Percentiles rank a stretch among this genome's conserved stretches.
These are phyloP conservation scores for Protomyces pachydermus DNA, from an alignment of 1,139 yeast genomes.

Conservation along the genomic window DNA sequence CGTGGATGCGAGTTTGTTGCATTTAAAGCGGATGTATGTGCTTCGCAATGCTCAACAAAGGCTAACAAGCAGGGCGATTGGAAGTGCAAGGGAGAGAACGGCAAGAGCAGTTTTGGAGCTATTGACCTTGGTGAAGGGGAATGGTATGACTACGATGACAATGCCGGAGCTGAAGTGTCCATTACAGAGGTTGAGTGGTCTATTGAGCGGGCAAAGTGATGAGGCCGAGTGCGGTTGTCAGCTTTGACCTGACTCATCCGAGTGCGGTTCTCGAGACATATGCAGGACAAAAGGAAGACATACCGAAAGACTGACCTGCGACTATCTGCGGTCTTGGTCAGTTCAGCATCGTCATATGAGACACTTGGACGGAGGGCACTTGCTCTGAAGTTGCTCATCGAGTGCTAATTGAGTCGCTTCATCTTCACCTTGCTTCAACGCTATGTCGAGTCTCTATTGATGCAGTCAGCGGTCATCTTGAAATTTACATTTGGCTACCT, in stretches of 20 bases:
- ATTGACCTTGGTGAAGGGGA: slow-evolving; percentile 75
- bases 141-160: slow-evolving; percentile 94
- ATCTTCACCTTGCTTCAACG: too few relatives aligned
- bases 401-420: too few relatives aligned
- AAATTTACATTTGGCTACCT: too few relatives aligned
- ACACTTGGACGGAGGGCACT: too few relatives aligned
- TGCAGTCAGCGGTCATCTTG: too few relatives aligned
- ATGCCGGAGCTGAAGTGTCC: slow-evolving; percentile 73
- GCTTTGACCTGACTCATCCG: background rate
- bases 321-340: too few relatives aligned
- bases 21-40: slow-evolving; percentile 52
- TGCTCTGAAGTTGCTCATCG: too few relatives aligned
- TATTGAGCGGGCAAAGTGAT: slow-evolving; percentile 36
- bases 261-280: background rate
- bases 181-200: slow-evolving; percentile 68
- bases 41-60: slow-evolving; percentile 12
- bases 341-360: too few relatives aligned
- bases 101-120: slow-evolving; percentile 48
- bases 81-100: slow-evolving; percentile 54
- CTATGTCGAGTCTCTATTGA: too few relatives aligned
- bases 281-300: background rate
- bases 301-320: background rate
- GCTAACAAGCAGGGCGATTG: slow-evolving; percentile 50
- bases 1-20: slow-evolving; percentile 74
- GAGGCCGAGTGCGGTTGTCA: background rate